A percentile compares a stretch with the other conserved stretches of the same genome.
Conservation (phyloP, 2,329 filamentous ascomycete species). For the Cladosporium velox region DNA sequence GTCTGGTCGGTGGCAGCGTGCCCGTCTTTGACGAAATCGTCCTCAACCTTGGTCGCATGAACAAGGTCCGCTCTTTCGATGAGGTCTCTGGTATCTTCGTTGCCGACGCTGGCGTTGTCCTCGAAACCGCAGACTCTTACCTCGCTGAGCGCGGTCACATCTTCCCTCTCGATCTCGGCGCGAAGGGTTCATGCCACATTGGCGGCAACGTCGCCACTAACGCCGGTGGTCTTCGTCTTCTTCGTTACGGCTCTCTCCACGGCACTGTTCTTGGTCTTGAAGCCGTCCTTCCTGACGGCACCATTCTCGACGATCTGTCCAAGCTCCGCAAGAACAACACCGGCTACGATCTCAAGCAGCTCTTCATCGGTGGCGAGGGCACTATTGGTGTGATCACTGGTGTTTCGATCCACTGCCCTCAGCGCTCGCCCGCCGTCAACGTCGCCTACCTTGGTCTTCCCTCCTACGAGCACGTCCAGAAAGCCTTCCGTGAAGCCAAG, state of each 20-base stretch:
- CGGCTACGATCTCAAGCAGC: constrained; percentile 93
- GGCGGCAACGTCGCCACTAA: constrained; percentile 97
- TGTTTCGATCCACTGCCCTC: constrained; percentile 85
- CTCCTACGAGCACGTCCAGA: constrained; percentile 84
- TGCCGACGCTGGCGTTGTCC: constrained; percentile 84
- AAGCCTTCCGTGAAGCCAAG: constrained; percentile 87
- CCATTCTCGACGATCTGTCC: constrained; percentile 83
- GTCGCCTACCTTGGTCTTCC: constrained; percentile 92
- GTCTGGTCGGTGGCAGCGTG: constrained; percentile 90
- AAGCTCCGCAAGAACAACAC: constrained; percentile 97
- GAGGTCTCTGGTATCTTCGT: constrained; percentile 89
- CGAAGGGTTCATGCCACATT: constrained; percentile 95
- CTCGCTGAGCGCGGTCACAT: constrained; percentile 81
- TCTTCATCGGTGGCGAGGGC: constrained; percentile 94
- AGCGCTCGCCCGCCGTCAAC: constrained; percentile 83
- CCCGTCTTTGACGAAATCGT: constrained; percentile 99
- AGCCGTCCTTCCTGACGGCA: constrained; percentile 90
- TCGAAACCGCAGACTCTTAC: constrained; percentile 85
- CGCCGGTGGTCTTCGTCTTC: constrained; percentile 82
- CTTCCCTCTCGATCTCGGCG: constrained; percentile 95
- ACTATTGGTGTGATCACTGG: constrained; percentile 93
- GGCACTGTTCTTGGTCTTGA: constrained; percentile 91
- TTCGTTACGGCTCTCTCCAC: constrained; percentile 92
- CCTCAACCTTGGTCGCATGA: constrained; percentile 87
- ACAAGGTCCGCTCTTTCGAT: constrained; percentile 87